Base-by-base conservation (phyloP, 768 basidiomycete species). In the Collybia mongolica region DNA sequence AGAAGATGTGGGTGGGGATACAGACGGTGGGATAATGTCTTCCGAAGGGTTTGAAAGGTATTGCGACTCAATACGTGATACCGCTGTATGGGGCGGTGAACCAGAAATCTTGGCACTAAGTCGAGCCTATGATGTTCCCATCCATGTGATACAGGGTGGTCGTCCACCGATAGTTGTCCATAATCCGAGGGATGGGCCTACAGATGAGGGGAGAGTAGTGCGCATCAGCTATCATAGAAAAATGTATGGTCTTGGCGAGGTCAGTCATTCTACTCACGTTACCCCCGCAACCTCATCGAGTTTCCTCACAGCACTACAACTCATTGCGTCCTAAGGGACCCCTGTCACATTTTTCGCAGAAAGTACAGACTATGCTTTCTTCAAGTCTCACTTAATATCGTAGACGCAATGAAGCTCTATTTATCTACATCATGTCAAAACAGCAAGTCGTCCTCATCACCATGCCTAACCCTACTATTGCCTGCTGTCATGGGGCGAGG, bases 201-300 rank as follows among this genome's bases (percentile, higher is more conserved):
- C 57, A 5, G 58, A 61, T 15, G 67, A 67, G 43, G 61, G 71
- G 44, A 70, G 72, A 55, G 68, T 78, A 1, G 80, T 85, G 5
- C 74, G 86, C 41, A 88, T 94, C 60, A 97, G 94, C 61, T 99
- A 96, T 65, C 96, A 98, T 63, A 79, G 91, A 48, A 80, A 84
- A 56, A 88, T 96, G 84, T 98, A 96, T 70, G 96, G 95, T 2
- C 78, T 98, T 5, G 96, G 96, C 58, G 96, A 98, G 83, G 94
- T 93, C 46, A 57, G 88, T 71, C 22, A 7, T 22, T 39, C 24
- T 35, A 32, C 20, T 42, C 28, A 47, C 44, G 18, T 24, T 39
- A n/a, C 40, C 11, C 22, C 23, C 11, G n/a, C 9, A 19, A 8
- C 28, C 7, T 36, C 39, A 39, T 57, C 55, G 41, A 49, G 56